Evolutionary conservation across 306 rosid genomes (phyloP).

Genomic region (Vicia faba): DNA sequence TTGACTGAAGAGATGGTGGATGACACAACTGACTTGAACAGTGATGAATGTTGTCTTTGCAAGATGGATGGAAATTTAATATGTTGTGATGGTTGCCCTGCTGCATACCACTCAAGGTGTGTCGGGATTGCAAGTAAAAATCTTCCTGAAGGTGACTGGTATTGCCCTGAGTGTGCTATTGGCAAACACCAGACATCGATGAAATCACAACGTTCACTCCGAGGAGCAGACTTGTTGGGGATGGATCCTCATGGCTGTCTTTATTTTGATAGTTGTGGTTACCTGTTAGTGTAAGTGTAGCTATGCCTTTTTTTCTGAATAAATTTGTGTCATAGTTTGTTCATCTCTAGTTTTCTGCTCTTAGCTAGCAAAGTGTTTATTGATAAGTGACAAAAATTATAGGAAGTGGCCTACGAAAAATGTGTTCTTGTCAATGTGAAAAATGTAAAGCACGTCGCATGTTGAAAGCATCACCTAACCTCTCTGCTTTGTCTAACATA

Average conservation of each 20-base stretch:
- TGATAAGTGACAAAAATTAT: slow-evolving; percentile 12
- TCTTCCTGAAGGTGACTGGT: slow-evolving; percentile 98
- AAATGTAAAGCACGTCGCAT: slow-evolving; percentile 3
- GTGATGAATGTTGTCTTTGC: slow-evolving; percentile 96
- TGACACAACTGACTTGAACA: slow-evolving; percentile 77
- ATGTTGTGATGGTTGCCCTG: slow-evolving; percentile 99
- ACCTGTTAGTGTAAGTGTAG: slow-evolving; percentile 88
- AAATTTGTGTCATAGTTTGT: slow-evolving; percentile 26
- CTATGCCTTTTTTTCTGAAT: slow-evolving; percentile 34
- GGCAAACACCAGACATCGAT: slow-evolving; percentile 61
- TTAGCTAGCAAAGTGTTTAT: slow-evolving; percentile 26
- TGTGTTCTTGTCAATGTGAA: slow-evolving; percentile 11
- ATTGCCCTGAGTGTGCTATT: slow-evolving; percentile 95
- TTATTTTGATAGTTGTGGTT: slow-evolving; percentile 77
- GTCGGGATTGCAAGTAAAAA: slow-evolving; percentile 70
- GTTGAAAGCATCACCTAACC: slow-evolving; percentile 6
- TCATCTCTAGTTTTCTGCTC: slow-evolving; percentile 17
- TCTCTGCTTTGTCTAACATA: slow-evolving; percentile 36
- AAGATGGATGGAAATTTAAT: slow-evolving; percentile 97
- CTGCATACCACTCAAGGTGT: slow-evolving; percentile 95
- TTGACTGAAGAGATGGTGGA: slow-evolving; percentile 59
- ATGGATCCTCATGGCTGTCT: slow-evolving; percentile 81
- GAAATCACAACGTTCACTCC: slow-evolving; percentile 72
- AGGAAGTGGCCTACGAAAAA: slow-evolving; percentile 13
- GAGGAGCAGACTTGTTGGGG: slow-evolving; percentile 89